Conservation (phyloP, 495 filamentous ascomycete species). For the Immersiella caudata region DNA sequence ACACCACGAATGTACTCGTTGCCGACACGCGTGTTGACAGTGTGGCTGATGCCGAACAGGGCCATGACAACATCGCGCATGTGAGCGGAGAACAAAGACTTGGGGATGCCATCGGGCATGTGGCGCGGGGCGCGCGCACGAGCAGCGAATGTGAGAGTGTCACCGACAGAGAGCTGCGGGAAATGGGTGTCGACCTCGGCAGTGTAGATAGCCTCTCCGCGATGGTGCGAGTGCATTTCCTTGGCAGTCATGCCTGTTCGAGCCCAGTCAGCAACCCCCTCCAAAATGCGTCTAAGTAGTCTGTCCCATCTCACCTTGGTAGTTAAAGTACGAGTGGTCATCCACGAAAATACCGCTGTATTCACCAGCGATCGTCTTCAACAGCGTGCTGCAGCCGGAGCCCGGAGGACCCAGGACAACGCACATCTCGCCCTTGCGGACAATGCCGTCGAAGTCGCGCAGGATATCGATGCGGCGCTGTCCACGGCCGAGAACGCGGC, state of each 20-base stretch:
- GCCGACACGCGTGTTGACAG: constrained; percentile 74
- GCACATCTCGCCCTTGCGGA: constrained; percentile 76
- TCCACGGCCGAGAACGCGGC: constrained; percentile 51
- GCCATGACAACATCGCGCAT: constrained; percentile 79
- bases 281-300: neutral
- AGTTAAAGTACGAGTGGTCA: constrained; percentile 68
- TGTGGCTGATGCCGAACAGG: constrained; percentile 76
- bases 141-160: constrained; percentile 80
- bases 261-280: constrained; percentile 20
- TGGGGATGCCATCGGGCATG: constrained; percentile 61
- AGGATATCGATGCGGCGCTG: constrained; percentile 75
- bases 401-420: constrained; percentile 79
- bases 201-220: constrained; percentile 80
- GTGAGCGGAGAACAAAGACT: constrained; percentile 62
- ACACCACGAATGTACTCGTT: constrained; percentile 81
- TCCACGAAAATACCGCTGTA: constrained; percentile 72
- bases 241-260: constrained; percentile 55
- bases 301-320: constrained; percentile 57
- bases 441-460: constrained; percentile 76
- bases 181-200: constrained; percentile 83
- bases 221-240: constrained; percentile 68
- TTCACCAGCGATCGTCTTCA: constrained; percentile 80
- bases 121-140: constrained; percentile 65
- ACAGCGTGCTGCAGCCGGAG: constrained; percentile 74
- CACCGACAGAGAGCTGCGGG: constrained; percentile 76